Evolutionary conservation across 164 flowering plant species (phyloP).

Genomic region (Hamamelis virginiana): DNA sequence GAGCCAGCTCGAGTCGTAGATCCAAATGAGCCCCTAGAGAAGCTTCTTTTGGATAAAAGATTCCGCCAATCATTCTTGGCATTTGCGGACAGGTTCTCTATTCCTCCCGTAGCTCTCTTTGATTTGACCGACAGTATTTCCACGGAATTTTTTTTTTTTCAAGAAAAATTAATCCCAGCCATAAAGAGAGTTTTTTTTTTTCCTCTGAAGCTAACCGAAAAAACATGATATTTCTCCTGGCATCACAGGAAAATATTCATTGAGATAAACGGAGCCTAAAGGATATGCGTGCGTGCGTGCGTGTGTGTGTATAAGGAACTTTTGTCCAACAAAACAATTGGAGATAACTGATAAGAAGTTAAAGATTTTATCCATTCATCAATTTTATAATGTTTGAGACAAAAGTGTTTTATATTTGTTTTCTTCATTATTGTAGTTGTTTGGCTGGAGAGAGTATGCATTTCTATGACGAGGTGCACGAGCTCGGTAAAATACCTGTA

Average conservation of each 20-base stretch:
- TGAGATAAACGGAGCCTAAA: not conserved
- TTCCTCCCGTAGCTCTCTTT: not conserved
- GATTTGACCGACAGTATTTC: not conserved
- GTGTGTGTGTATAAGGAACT: too few species aligned
- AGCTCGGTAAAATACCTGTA: conserved; percentile 57
- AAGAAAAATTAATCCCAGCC: not conserved
- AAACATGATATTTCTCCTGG: not conserved
- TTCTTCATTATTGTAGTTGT: conserved; percentile 48
- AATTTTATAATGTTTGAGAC: not conserved
- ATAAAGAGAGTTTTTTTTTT: not conserved
- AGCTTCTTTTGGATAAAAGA: conserved; percentile 68
- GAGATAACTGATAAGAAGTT: not conserved
- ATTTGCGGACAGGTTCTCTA: conserved; percentile 76
- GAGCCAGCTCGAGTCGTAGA: conserved; percentile 35
- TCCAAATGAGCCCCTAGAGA: conserved; percentile 71
- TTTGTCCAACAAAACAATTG: not conserved
- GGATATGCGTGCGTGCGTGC: too few species aligned
- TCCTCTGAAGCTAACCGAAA: not conserved
- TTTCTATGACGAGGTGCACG: conserved; percentile 76
- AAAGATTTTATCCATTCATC: not conserved
- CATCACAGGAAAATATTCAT: not conserved
- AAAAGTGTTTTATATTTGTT: not conserved
- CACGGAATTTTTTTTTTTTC: not conserved
- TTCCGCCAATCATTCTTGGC: conserved; percentile 80
- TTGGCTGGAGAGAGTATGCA: conserved; percentile 90